Evolutionary conservation across 805 yeast species (phyloP), one percentile per base, ranked within the genome.

Genomic region (Kluyveromyces lactis): DNA sequence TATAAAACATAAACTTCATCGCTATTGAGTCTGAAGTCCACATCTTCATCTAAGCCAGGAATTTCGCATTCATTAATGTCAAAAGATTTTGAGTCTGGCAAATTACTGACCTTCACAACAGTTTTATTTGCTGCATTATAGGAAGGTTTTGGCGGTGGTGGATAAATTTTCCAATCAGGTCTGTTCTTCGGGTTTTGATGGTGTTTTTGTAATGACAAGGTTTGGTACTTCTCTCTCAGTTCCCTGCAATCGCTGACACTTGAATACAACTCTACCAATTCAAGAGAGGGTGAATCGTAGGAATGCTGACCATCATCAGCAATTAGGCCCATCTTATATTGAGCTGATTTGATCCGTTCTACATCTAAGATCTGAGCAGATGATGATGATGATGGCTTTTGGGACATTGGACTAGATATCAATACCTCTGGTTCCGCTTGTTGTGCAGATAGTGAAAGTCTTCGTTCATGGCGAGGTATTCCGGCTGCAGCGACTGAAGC

Each of bases 141-240:
- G 51, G 90, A 79, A 3, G 98, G 97, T 48, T 78, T 78, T 11
- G 98, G 98, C 1, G 97, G 97, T 9, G 80, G 77, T 0, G 99
- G 99, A 56, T 89, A 90, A 36, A 92, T 79, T 12, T 56, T 56
- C 97, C 97, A 92, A 29, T 59, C 63, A 8, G 67, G 67, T 18
- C 51, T 55, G 61, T 94, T 90, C 56, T 90, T 87, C 2, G 98
- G 98, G 60, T 92, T 92, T 50, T 79, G 82, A 27, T 63, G 56
- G 33, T 81, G 82, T 40, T 76, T 67, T 64, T 92, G 99, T 39
- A 75, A 48, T 1, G 97, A 86, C 9, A 75, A 48, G 2, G 62
- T 52, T 61, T 83, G 81, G 58, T 90, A 92, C 54, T 79, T 82
- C 49, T 74, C 78, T 58, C 99, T 78, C 45, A 85, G 55, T 10